Base-by-base conservation (phyloP, 1,139 yeast species). In the Candida gigantensis region DNA sequence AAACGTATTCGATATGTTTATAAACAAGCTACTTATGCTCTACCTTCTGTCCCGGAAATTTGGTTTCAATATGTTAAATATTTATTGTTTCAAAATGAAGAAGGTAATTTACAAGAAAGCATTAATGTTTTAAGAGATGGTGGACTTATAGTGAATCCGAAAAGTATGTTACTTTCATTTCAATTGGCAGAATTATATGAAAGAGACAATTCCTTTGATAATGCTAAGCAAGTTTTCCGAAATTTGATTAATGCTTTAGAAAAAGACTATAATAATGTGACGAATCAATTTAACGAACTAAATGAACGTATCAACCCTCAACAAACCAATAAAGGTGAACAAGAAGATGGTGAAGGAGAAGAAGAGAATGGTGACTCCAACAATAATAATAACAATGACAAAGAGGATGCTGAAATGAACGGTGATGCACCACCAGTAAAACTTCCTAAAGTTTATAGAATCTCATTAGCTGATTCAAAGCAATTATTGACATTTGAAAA, bases 21-120 rank as follows among this genome's bases (percentile, higher is more conserved):
- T 59, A 76, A 77, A 50, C 89, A 87, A 55, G 81, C 95, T 1
- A 68, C 82, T 7, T 80, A 82, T 52, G 62, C 76, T 32, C 65
- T 87, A 50, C 74, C 87, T 19, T 87, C 84, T 57, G 79, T 76
- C 30, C 88, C 97, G 0, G 95, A 87, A 52, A 61, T 86, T 25
- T 92, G 97, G 97, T 89, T 81, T 58, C 81, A 83, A 40, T 88
- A 56, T 45, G 55, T 51, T 35, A 60, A 61, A 36, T 70, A 56
- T 47, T 57, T 62, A 52, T 47, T 62, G 15, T 46, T 49, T 30
- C 44, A 43, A 17, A 60, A 63, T 38, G 71, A 64, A 40, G 72
- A 67, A 37, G 60, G 61, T n/a, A 61, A 61, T 46, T 45, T 60
- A 16, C 55, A 53, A 32, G 57, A 47, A 37, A 57, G 63, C 42